Evolutionary conservation across 2,329 filamentous ascomycete species (phyloP).

Genomic region (Alternaria gansuensis): DNA sequence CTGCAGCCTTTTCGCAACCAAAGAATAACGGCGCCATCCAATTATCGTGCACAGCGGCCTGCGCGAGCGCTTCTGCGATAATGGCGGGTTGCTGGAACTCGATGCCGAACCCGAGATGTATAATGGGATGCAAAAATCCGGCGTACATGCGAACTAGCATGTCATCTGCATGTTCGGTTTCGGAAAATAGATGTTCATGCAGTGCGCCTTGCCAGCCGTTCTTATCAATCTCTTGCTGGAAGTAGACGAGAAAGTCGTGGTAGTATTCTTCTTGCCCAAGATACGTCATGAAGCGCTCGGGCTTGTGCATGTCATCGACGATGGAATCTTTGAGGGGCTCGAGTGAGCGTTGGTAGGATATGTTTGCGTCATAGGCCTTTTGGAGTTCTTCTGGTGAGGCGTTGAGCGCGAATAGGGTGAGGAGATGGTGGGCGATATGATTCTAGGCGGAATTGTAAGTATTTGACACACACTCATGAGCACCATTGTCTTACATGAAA

Average conservation of each 20-base stretch:
- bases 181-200: slow-evolving; percentile 73
- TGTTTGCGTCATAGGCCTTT: slow-evolving; percentile 71
- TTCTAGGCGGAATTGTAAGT: slow-evolving; percentile 54
- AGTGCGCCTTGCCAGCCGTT: slow-evolving; percentile 70
- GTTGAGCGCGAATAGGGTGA: slow-evolving; percentile 79
- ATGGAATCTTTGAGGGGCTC: slow-evolving; percentile 60
- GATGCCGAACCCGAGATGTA: slow-evolving; percentile 84
- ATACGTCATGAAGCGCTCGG: slow-evolving; percentile 64
- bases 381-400: slow-evolving; percentile 69
- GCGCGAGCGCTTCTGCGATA: slow-evolving; percentile 80
- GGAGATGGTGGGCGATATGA: slow-evolving; percentile 80
- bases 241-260: slow-evolving; percentile 78
- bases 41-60: slow-evolving; percentile 73
- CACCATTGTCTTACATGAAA: slow-evolving; percentile 67
- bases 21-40: slow-evolving; percentile 66
- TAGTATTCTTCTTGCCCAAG: slow-evolving; percentile 74
- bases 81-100: slow-evolving; percentile 85
- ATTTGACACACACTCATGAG: background rate
- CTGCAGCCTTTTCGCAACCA: slow-evolving; percentile 61
- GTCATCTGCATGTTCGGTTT: slow-evolving; percentile 70
- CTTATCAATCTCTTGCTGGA: slow-evolving; percentile 73
- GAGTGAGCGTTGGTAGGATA: slow-evolving; percentile 69
- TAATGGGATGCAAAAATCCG: slow-evolving; percentile 79
- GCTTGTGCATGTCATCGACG: slow-evolving; percentile 66
- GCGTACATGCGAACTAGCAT: slow-evolving; percentile 74